Percentiles rank a stretch among this genome's conserved stretches.
Evolutionary conservation across 2,329 filamentous ascomycete genomes (phyloP).

Genomic region (Sordariomycetes sp.): DNA sequence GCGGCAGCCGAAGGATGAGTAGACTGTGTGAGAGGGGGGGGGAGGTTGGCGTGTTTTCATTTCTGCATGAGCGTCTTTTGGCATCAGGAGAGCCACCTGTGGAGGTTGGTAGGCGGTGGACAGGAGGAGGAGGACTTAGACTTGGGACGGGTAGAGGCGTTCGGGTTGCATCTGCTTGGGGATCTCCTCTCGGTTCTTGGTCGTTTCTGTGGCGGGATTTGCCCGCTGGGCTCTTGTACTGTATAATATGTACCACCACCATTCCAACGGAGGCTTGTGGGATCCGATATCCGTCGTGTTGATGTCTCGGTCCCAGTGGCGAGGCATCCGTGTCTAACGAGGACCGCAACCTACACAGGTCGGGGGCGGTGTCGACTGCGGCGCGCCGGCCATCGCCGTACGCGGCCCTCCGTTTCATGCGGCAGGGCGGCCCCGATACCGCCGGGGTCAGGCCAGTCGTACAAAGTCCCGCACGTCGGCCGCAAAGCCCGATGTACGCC

Average conservation of each 20-base stretch:
- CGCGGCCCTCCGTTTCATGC: too few species aligned
- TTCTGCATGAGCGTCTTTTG: background rate
- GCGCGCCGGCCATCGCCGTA: too few species aligned
- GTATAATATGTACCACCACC: background rate
- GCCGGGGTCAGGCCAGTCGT: too few species aligned
- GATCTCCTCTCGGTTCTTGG: background rate
- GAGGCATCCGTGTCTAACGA: too few species aligned
- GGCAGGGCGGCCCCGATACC: too few species aligned
- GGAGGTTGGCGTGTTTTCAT: background rate
- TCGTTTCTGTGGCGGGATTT: background rate
- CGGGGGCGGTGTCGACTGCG: too few species aligned
- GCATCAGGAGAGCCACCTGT: background rate
- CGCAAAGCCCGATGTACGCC: background rate
- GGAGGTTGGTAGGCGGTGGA: background rate
- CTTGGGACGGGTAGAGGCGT: background rate
- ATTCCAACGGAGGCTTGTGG: background rate
- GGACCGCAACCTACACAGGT: too few species aligned
- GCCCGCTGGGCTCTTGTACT: background rate
- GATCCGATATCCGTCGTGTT: background rate
- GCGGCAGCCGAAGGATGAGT: conserved; percentile 58
- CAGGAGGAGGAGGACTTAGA: background rate
- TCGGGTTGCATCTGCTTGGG: background rate
- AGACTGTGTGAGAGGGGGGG: conserved; percentile 8
- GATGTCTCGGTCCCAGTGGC: too few species aligned
- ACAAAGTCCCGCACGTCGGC: too few species aligned